Evolutionary conservation across 2,329 filamentous ascomycete species (phyloP), one percentile per base, ranked within the genome.

Genomic region (Penicillium sp.): DNA sequence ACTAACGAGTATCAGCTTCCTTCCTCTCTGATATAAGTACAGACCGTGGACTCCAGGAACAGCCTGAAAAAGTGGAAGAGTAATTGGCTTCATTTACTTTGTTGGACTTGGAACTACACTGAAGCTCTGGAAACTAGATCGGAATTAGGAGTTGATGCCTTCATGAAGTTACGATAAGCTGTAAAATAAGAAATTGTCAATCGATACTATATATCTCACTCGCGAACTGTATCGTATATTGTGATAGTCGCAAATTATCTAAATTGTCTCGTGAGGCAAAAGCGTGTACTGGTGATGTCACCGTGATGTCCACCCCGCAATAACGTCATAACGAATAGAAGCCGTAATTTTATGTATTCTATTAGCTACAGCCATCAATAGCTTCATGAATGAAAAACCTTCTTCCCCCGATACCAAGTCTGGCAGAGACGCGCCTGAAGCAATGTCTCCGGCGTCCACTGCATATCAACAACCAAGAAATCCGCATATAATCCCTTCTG

Each of bases 321-420:
- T 9, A 29, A 40, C 24, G 14, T 40, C 24, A 39, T 26, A 50
- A 31, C 9, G 7, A 26, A 18, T 29, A 26, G 11, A 13, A n/a
- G n/a, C n/a, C n/a, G n/a, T n/a, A n/a, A n/a, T n/a, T n/a, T n/a
- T n/a, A n/a, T n/a, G n/a, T n/a, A n/a, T n/a, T n/a, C n/a, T n/a
- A n/a, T n/a, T n/a, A 11, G 5, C 7, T 20, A 26, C 24, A 10
- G 2, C 5, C 22, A 14, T 46, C 18, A 35, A 38, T 16, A 22
- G 38, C 34, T 35, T 13, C 5, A 5, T 7, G 53, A 56, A 51
- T 64, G 57, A 60, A 59, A 75, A 2, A 73, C 70, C 56, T 62
- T 72, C 56, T 59, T 59, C 2, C 78, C 78, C 18, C 63, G 67
- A 61, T 77, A 77, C 78, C 78, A 81, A 4, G 78, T 81, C 65